phyloP scores from a whole-genome alignment of 371 early-diverging fungal species.

The Choanephora cucurbitarum region DNA sequence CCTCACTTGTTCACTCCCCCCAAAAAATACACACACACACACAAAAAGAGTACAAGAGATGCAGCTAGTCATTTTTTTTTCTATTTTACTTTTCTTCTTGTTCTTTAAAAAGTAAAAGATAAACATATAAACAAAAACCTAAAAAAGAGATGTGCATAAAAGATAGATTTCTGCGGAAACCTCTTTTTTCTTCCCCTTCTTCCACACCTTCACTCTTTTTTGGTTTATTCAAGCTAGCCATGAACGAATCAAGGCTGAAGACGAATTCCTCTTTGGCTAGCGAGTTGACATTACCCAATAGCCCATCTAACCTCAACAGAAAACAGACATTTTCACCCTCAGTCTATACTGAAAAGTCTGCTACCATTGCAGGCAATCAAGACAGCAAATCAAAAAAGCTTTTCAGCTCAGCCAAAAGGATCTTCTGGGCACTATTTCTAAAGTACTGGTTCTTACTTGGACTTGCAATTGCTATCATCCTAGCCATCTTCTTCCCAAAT shows the following conservation, averaged over 20 bases:
- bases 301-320: neutral
- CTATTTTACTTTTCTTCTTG: slow-evolving; percentile 18
- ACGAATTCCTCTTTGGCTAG: slow-evolving; percentile 29
- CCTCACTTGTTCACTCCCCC: slow-evolving; percentile 1
- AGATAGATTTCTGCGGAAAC: slow-evolving; percentile 13
- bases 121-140: slow-evolving; percentile 13
- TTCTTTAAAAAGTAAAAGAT: slow-evolving; percentile 7
- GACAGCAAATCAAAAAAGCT: slow-evolving; percentile 26
- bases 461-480: slow-evolving; percentile 51
- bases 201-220: slow-evolving; percentile 28
- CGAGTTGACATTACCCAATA: slow-evolving; percentile 19
- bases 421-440: slow-evolving; percentile 14
- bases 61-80: slow-evolving; percentile 8
- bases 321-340: slow-evolving; percentile 14
- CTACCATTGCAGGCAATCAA: slow-evolving; percentile 15
- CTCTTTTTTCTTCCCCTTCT: slow-evolving; percentile 11
- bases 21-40: slow-evolving; percentile 6
- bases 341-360: slow-evolving; percentile 11
- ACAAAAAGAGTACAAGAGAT: slow-evolving; percentile 4
- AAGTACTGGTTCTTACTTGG: slow-evolving; percentile 55
- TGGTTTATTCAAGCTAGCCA: slow-evolving; percentile 28
- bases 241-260: slow-evolving; percentile 32
- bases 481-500: slow-evolving; percentile 59
- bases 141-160: slow-evolving; percentile 22
- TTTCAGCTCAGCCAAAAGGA: slow-evolving; percentile 25